A percentile compares a stretch with the other conserved stretches of the same genome.
Evolutionary conservation across 371 early-diverging fungal genomes (phyloP).

Genomic region (Syncephalastrum racemosum): DNA sequence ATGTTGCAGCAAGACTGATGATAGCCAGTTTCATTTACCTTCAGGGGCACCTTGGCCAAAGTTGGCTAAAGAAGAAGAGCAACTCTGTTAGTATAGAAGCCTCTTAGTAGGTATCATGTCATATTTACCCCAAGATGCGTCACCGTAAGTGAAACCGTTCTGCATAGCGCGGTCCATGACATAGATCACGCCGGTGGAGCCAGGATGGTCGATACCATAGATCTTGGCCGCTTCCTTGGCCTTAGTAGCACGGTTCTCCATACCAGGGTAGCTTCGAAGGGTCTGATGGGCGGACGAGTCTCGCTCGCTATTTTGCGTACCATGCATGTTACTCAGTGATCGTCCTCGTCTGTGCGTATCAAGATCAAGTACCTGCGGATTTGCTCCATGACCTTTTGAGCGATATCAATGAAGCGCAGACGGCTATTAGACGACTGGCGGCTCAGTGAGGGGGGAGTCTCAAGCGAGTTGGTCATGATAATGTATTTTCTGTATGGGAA

Average conservation of each 20-base stretch:
- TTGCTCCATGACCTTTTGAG: conserved; percentile 26
- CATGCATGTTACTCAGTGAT: conserved; percentile 1
- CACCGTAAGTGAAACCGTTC: conserved; percentile 42
- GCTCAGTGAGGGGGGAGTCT: no score
- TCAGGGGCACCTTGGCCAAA: conserved; percentile 61
- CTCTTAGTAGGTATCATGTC: neutral
- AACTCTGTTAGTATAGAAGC: neutral
- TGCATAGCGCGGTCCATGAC: conserved; percentile 50
- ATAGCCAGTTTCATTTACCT: conserved; percentile 24
- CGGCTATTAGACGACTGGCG: no score
- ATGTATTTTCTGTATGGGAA: conserved; percentile 9
- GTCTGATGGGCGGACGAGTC: conserved; percentile 25
- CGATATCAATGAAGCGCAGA: conserved; percentile 25
- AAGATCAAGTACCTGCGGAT: conserved; percentile 21
- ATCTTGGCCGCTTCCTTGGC: conserved; percentile 10
- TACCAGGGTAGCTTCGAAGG: conserved; percentile 25
- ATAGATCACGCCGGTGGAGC: conserved; percentile 51
- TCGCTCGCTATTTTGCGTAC: conserved; percentile 11
- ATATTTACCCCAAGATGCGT: conserved; percentile 35
- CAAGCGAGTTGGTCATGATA: conserved; percentile 8
- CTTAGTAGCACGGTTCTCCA: conserved; percentile 11
- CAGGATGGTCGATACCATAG: conserved; percentile 45
- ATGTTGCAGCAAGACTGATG: neutral
- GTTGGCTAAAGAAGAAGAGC: conserved; percentile 27
- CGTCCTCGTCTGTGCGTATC: neutral